Evolutionary conservation across 2,329 filamentous ascomycete species (phyloP).

Genomic region (Pseudopithomyces maydicus): DNA sequence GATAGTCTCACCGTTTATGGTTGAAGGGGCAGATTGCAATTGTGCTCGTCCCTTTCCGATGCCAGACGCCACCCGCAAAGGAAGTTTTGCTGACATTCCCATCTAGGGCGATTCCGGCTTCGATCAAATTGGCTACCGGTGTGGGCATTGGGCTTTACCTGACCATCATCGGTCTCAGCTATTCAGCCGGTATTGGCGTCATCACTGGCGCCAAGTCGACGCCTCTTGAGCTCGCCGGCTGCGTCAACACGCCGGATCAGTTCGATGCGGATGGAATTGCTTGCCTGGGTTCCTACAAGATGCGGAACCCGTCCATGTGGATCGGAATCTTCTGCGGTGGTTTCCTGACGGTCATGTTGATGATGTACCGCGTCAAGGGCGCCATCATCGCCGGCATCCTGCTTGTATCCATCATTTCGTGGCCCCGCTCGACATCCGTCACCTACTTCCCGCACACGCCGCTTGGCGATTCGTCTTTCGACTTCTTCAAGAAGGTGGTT

Average conservation of each 20-base stretch:
- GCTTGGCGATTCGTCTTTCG: slow-evolving; percentile 71
- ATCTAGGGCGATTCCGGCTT: slow-evolving; percentile 73
- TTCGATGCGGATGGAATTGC: slow-evolving; percentile 48
- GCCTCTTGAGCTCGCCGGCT: slow-evolving; percentile 78
- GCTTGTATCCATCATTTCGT: slow-evolving; percentile 85
- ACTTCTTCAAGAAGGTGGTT: slow-evolving; percentile 89
- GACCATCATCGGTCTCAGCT: slow-evolving; percentile 76
- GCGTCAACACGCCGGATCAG: slow-evolving; percentile 56
- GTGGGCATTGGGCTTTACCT: slow-evolving; percentile 86
- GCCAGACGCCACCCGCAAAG: slow-evolving; percentile 43
- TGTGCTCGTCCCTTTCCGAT: background rate
- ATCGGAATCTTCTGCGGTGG: slow-evolving; percentile 87
- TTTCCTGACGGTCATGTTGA: slow-evolving; percentile 76
- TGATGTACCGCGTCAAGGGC: slow-evolving; percentile 86
- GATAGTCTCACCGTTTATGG: slow-evolving; percentile 46
- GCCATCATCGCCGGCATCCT: slow-evolving; percentile 84
- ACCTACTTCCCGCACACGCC: slow-evolving; percentile 80
- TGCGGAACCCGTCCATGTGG: slow-evolving; percentile 86
- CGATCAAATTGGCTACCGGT: slow-evolving; percentile 85
- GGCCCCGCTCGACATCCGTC: slow-evolving; percentile 76
- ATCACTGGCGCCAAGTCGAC: slow-evolving; percentile 71
- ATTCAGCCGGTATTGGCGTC: slow-evolving; percentile 80
- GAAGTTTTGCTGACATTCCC: slow-evolving; percentile 60
- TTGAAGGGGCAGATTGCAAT: background rate
- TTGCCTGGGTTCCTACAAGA: slow-evolving; percentile 71